Conservation (phyloP, 1,284 basidiomycete genomes). For the Rhodotorula sp. region DNA sequence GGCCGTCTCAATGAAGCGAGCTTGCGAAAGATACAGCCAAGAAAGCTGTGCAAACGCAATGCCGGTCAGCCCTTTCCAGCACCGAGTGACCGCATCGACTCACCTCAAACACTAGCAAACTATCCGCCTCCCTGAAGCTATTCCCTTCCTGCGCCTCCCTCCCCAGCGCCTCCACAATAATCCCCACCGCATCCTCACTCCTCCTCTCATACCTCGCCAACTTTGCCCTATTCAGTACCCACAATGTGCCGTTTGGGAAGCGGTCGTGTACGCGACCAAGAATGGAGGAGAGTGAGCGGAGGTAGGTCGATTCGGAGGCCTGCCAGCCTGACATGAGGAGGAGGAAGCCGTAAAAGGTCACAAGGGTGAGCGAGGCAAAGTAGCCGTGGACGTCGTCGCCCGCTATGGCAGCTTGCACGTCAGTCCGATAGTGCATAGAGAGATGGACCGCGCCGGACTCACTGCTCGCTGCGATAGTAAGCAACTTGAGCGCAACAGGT, state of each 20-base stretch:
- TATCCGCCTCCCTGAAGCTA: constrained; percentile 42
- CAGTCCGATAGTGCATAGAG: neutral
- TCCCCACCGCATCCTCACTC: constrained; percentile 27
- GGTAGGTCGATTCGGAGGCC: constrained; percentile 32
- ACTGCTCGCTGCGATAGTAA: constrained; percentile 37
- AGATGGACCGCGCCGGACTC: neutral
- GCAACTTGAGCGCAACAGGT: constrained; percentile 34
- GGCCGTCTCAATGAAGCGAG: constrained; percentile 33
- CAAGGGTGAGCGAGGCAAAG: constrained; percentile 38
- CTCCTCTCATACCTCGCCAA: constrained; percentile 30
- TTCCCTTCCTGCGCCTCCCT: constrained; percentile 16
- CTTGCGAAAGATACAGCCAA: constrained; percentile 40
- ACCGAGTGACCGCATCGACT: neutral
- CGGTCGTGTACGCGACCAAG: constrained; percentile 27
- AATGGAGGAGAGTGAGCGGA: constrained; percentile 23
- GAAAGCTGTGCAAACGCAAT: constrained; percentile 8
- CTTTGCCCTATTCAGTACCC: constrained; percentile 43
- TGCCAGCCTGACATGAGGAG: constrained; percentile 44
- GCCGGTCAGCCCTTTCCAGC: no score
- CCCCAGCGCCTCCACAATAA: constrained; percentile 28
- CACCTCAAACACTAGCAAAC: constrained; percentile 43
- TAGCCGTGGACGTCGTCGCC: constrained; percentile 39
- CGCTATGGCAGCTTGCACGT: neutral
- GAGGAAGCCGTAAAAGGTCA: constrained; percentile 41
- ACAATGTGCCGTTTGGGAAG: constrained; percentile 42